Percentiles rank a stretch among this genome's conserved stretches.
Evolutionary conservation across 1,139 yeast species (phyloP).

Genomic region (Chernovozyma sophiae-reginae): DNA sequence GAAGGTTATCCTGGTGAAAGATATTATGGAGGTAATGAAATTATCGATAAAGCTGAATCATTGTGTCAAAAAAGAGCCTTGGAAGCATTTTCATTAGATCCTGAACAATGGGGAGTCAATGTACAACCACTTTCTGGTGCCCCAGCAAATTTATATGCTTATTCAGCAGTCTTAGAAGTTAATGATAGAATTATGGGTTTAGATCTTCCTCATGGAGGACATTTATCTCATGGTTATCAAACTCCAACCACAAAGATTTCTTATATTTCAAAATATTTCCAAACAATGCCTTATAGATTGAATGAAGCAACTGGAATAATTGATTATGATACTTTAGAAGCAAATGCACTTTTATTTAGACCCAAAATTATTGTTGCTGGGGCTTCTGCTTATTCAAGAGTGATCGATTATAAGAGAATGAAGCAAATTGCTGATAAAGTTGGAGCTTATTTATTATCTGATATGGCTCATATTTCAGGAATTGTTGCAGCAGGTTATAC

Average conservation of each 20-base stretch:
- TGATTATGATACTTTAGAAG: constrained; percentile 85
- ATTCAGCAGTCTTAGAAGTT: constrained; percentile 85
- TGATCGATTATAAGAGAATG: constrained; percentile 88
- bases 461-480: constrained; percentile 97
- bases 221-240: constrained; percentile 94
- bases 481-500: constrained; percentile 90
- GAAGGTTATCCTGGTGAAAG: constrained; percentile 98
- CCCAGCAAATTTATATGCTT: constrained; percentile 92
- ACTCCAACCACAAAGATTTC: constrained; percentile 85
- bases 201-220: constrained; percentile 97
- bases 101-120: constrained; percentile 91
- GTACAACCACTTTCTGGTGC: constrained; percentile 95
- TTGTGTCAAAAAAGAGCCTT: constrained; percentile 91
- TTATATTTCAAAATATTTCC: constrained; percentile 87
- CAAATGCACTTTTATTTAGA: constrained; percentile 81
- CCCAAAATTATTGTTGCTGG: constrained; percentile 96
- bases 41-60: constrained; percentile 84
- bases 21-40: constrained; percentile 95
- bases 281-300: constrained; percentile 94
- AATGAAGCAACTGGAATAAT: constrained; percentile 82
- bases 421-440: constrained; percentile 86
- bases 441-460: constrained; percentile 87
- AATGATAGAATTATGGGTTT: constrained; percentile 96
- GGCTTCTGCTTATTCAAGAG: constrained; percentile 91
- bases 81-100: constrained; percentile 71